Conservation (phyloP, 2,329 filamentous ascomycete genomes). For the Passalora sequoiae region DNA sequence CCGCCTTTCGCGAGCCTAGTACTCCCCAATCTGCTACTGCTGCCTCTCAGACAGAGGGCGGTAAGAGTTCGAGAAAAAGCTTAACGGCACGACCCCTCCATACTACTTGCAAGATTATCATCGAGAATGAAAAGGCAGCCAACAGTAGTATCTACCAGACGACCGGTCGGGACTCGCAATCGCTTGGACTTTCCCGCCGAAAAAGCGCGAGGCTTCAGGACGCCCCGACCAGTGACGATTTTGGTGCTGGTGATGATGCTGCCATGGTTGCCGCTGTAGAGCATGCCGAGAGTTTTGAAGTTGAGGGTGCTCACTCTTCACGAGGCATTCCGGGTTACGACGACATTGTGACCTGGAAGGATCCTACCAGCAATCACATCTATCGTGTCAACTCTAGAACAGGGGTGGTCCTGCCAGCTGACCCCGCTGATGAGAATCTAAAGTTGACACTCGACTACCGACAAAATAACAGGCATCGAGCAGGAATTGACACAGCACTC, state of each 20-base stretch:
- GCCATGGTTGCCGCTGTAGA: slow-evolving; percentile 17
- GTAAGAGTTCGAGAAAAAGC: neutral
- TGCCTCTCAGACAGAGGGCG: too few species aligned
- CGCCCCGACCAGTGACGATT: slow-evolving; percentile 26
- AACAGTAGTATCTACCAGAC: too few species aligned
- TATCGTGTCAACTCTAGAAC: slow-evolving; percentile 53
- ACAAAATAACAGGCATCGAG: slow-evolving; percentile 12
- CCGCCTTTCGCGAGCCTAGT: neutral
- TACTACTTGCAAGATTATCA: neutral
- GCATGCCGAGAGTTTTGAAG: neutral
- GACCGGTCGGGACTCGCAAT: neutral
- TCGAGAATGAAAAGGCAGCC: neutral
- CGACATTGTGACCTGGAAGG: slow-evolving; percentile 52
- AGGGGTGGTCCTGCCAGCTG: slow-evolving; percentile 38
- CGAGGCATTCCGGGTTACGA: slow-evolving; percentile 22
- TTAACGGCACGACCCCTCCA: neutral
- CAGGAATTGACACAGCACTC: slow-evolving; percentile 24
- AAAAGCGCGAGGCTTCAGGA: neutral
- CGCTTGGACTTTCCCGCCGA: neutral
- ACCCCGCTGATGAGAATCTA: neutral
- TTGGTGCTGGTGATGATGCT: slow-evolving; percentile 25
- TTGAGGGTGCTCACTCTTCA: neutral
- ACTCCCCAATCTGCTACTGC: neutral
- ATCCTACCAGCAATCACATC: slow-evolving; percentile 54
- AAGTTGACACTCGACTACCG: neutral